phyloP scores from a whole-genome alignment of 306 rosid species.

The Castanea mollissima region DNA sequence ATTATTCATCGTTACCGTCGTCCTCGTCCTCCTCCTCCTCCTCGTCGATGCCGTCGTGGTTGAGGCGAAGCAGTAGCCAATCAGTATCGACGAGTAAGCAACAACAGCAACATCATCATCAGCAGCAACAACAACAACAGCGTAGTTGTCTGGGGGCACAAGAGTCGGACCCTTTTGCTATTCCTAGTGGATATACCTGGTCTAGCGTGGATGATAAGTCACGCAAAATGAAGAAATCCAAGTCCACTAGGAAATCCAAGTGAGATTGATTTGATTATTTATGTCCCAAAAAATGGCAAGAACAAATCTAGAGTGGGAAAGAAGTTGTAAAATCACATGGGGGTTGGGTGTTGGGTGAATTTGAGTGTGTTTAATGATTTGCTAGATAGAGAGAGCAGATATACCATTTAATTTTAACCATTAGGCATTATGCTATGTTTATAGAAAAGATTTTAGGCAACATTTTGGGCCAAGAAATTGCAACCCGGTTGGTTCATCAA shows the following conservation, averaged over 20 bases:
- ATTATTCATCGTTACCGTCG: slow-evolving; percentile 15
- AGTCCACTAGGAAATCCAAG: slow-evolving; percentile 65
- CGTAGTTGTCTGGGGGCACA: slow-evolving; percentile 23
- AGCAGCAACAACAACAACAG: slow-evolving; percentile 14
- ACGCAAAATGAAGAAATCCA: slow-evolving; percentile 64
- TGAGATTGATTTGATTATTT: slow-evolving; percentile 8
- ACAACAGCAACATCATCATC: not conserved
- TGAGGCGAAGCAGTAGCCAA: slow-evolving; percentile 59
- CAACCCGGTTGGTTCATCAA: not conserved
- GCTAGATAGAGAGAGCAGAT: slow-evolving; percentile 25
- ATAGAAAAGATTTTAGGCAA: slow-evolving; percentile 10
- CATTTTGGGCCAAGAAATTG: not conserved
- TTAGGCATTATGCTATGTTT: slow-evolving; percentile 1
- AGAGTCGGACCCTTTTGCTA: slow-evolving; percentile 78
- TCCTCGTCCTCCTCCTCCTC: slow-evolving; percentile 31
- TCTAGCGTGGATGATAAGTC: slow-evolving; percentile 58
- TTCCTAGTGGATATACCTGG: slow-evolving; percentile 82
- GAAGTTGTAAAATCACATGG: too few relatives aligned
- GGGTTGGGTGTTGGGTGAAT: too few relatives aligned
- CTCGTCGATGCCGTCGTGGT: slow-evolving; percentile 53
- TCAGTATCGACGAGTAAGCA: slow-evolving; percentile 41
- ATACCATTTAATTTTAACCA: slow-evolving; percentile 19
- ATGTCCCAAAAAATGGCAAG: not conserved
- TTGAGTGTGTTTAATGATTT: not conserved
- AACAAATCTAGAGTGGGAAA: not conserved